Percentiles rank a stretch among this genome's conserved stretches.
These are phyloP conservation scores for Forsythia suspensa DNA, from an alignment of 257 asterid genomes.

Conservation along the genomic window DNA sequence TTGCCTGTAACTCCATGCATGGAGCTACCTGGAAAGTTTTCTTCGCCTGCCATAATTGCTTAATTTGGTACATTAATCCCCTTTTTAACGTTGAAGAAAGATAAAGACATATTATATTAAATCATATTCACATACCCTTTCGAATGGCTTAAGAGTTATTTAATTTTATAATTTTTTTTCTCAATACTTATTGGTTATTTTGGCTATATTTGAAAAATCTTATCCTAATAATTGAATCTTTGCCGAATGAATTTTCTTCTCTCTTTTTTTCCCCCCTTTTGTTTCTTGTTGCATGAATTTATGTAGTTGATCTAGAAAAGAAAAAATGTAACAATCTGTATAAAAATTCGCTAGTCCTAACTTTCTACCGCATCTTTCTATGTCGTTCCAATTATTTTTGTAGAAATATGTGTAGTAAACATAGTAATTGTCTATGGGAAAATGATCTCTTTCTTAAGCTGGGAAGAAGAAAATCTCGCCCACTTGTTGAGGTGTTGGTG, in stretches of 20 bases:
- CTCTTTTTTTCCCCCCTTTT: too few species aligned
- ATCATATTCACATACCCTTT: conserved; percentile 28
- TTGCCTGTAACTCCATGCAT: conserved; percentile 63
- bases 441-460: too few species aligned
- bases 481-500: too few species aligned
- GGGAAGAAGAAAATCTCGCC: too few species aligned
- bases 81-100: conserved; percentile 8
- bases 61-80: conserved; percentile 1
- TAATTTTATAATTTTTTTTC: not conserved
- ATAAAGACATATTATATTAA: conserved; percentile 23
- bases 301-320: too few species aligned
- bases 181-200: not conserved
- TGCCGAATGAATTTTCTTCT: conserved; percentile 17
- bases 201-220: conserved; percentile 18
- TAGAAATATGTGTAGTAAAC: too few species aligned
- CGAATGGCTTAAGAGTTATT: conserved; percentile 18
- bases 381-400: too few species aligned
- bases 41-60: conserved; percentile 27
- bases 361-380: too few species aligned
- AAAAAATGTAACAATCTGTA: too few species aligned
- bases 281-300: too few species aligned
- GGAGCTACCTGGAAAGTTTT: conserved; percentile 48
- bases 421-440: too few species aligned
- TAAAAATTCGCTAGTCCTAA: too few species aligned
- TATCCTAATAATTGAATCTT: conserved; percentile 18